Evolutionary conservation across 2,329 filamentous ascomycete genomes (phyloP).

Genomic region (Diaporthe humulicola): DNA sequence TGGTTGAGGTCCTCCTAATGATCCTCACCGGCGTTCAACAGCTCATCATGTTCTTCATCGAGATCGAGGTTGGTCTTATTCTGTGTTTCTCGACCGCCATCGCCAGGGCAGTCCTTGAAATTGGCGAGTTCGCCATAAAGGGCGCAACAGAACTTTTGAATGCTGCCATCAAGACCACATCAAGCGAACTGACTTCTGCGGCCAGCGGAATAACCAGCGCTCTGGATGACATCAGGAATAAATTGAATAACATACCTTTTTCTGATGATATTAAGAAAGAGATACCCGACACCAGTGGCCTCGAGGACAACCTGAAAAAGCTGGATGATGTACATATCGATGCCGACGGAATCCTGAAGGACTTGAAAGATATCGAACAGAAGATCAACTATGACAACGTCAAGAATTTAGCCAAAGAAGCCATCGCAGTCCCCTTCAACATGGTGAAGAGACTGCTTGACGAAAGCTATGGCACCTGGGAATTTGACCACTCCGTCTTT

Average conservation of each 20-base stretch:
- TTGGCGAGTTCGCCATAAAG: conserved; percentile 62
- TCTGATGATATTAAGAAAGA: background rate
- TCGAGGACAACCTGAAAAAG: conserved; percentile 66
- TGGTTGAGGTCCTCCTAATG: conserved; percentile 84
- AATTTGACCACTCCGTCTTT: conserved; percentile 83
- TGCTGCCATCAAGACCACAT: conserved; percentile 63
- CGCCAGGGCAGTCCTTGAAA: conserved; percentile 82
- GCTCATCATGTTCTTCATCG: conserved; percentile 92
- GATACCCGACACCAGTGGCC: conserved; percentile 60
- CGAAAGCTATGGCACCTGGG: conserved; percentile 77
- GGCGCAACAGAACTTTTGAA: conserved; percentile 62
- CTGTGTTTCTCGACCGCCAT: conserved; percentile 89
- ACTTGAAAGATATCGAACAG: conserved; percentile 79
- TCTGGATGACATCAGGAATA: conserved; percentile 66
- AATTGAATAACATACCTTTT: conserved; percentile 63
- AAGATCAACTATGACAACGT: conserved; percentile 87
- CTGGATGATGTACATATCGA: conserved; percentile 79
- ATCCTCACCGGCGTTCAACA: conserved; percentile 87
- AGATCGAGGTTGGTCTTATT: conserved; percentile 91
- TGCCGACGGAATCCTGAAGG: conserved; percentile 76
- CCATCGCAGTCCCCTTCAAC: conserved; percentile 85
- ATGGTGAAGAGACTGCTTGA: conserved; percentile 82
- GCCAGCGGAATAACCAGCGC: conserved; percentile 66
- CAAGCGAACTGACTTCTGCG: conserved; percentile 61
- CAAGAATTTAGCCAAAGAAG: conserved; percentile 82